Conservation (phyloP, 1,284 basidiomycete genomes). For the Pseudozyma sp. region DNA sequence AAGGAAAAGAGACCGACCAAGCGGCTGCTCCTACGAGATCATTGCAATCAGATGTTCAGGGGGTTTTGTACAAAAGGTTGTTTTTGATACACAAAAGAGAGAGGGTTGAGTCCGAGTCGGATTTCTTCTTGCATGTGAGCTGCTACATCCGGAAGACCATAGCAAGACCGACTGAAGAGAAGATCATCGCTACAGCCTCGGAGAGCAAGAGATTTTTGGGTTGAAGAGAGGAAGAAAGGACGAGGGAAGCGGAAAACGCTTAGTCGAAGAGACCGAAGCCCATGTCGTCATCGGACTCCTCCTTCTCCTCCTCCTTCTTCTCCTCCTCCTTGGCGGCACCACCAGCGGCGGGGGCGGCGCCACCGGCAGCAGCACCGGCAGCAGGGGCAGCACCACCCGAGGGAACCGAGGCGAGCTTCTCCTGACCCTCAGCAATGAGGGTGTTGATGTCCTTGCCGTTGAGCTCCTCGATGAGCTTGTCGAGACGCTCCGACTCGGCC, state of each 20-base stretch:
- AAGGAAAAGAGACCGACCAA: not conserved
- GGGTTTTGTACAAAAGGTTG: no score
- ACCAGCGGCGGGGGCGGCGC: slow-evolving; percentile 75
- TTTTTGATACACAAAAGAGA: no score
- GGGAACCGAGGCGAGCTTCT: slow-evolving; percentile 91
- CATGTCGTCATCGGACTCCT: slow-evolving; percentile 68
- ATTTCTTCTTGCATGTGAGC: no score
- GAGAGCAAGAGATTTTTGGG: not conserved
- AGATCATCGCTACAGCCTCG: no score
- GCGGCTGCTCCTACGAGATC: not conserved
- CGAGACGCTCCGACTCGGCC: slow-evolving; percentile 84
- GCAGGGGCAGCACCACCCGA: slow-evolving; percentile 68
- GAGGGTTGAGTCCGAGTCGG: no score
- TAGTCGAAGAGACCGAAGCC: slow-evolving; percentile 68
- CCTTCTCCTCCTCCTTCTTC: slow-evolving; percentile 69
- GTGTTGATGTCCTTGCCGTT: slow-evolving; percentile 85
- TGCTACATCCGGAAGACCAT: not conserved
- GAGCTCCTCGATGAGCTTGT: slow-evolving; percentile 90
- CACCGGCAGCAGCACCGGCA: slow-evolving; percentile 73
- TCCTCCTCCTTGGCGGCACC: slow-evolving; percentile 76
- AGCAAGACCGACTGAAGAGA: no score
- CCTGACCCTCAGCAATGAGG: slow-evolving; percentile 91
- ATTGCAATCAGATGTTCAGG: no score
- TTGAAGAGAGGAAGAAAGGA: slow-evolving; percentile 6
- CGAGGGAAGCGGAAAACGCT: slow-evolving; percentile 15